Evolutionary conservation across 2,329 filamentous ascomycete genomes (phyloP).

Genomic region (Botrytis elliptica): DNA sequence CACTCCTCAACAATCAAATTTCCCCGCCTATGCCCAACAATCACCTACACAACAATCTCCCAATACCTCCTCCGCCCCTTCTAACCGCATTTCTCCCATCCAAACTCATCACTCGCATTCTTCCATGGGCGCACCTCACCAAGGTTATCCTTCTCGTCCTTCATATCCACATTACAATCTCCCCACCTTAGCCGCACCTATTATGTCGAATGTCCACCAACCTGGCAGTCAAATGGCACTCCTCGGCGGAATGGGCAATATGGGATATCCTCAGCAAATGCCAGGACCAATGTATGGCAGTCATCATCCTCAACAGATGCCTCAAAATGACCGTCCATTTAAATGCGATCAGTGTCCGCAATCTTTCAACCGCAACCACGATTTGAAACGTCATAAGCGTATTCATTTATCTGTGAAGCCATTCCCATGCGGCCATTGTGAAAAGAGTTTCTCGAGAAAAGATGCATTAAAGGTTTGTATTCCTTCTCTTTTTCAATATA

Average conservation of each 20-base stretch:
- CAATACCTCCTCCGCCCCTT: conserved; percentile 42
- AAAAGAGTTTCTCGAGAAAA: conserved; percentile 95
- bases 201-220: conserved; percentile 76
- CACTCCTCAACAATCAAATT: conserved; percentile 48
- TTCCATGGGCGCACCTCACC: conserved; percentile 56
- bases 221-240: conserved; percentile 71
- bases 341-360: conserved; percentile 91
- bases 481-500: conserved; percentile 25
- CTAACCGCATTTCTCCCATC: conserved; percentile 43
- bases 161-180: conserved; percentile 54
- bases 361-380: conserved; percentile 94
- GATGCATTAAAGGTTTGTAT: conserved; percentile 90
- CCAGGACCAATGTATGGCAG: conserved; percentile 57
- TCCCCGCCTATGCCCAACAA: conserved; percentile 49
- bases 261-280: conserved; percentile 54
- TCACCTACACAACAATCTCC: conserved; percentile 49
- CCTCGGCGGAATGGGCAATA: conserved; percentile 49
- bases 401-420: conserved; percentile 96
- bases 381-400: conserved; percentile 90
- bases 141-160: conserved; percentile 48
- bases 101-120: conserved; percentile 40
- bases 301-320: conserved; percentile 51
- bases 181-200: conserved; percentile 62
- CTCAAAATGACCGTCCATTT: conserved; percentile 79
- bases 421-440: conserved; percentile 85